Conservation (phyloP, 768 basidiomycete genomes). For the button mushroom (Agaricus bisporus) region DNA sequence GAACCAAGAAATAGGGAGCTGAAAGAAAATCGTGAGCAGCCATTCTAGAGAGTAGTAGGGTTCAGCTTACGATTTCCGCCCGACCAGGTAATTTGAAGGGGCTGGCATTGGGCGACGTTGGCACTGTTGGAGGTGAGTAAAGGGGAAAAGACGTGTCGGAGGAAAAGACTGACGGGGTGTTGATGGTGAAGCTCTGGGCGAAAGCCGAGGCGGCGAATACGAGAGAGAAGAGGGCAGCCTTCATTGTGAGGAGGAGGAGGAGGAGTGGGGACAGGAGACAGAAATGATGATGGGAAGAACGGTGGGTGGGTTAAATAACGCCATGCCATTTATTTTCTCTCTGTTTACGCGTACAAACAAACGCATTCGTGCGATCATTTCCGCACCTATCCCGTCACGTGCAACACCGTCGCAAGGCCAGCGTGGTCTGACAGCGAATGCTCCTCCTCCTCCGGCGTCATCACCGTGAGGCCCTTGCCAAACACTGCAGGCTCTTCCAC, state of each 20-base stretch:
- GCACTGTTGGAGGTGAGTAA: slow-evolving; percentile 25
- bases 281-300: slow-evolving; percentile 6
- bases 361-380: background rate
- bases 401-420: slow-evolving; percentile 44
- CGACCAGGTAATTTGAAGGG: slow-evolving; percentile 46
- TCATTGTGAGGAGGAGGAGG: slow-evolving; percentile 36
- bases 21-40: slow-evolving; percentile 11
- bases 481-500: slow-evolving; percentile 50
- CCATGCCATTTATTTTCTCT: background rate
- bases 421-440: slow-evolving; percentile 65
- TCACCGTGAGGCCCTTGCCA: slow-evolving; percentile 47
- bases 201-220: slow-evolving; percentile 34
- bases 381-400: slow-evolving; percentile 14
- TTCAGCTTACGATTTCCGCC: slow-evolving; percentile 46
- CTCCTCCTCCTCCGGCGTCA: slow-evolving; percentile 23
- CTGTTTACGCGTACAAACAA: slow-evolving; percentile 9
- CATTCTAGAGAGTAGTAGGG: background rate
- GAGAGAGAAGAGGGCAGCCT: slow-evolving; percentile 34
- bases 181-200: slow-evolving; percentile 47
- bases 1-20: slow-evolving; percentile 65
- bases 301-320: background rate
- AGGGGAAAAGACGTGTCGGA: slow-evolving; percentile 1
- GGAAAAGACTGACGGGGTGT: slow-evolving; percentile 60
- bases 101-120: slow-evolving; percentile 50
- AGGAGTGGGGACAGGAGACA: slow-evolving; percentile 21